These are phyloP conservation scores for Clarkia xantiana DNA, from an alignment of 345 rosid genomes.

Conservation along the genomic window DNA sequence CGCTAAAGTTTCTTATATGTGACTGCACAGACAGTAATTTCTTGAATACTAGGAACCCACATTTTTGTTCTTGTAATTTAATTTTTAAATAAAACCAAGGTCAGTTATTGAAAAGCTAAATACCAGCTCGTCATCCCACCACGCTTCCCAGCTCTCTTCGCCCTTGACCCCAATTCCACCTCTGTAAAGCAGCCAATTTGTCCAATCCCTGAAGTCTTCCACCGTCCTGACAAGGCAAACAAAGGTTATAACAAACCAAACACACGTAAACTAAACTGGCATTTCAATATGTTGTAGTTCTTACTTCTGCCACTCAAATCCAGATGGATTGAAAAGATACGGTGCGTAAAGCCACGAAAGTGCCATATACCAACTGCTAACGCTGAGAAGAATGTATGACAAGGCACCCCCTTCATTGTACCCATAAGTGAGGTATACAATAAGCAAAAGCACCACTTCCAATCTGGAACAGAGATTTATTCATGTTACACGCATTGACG, in stretches of 20 bases:
- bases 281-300: slow-evolving; percentile 9
- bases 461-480: slow-evolving; percentile 31
- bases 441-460: slow-evolving; percentile 71
- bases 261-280: neutral
- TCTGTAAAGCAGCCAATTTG: slow-evolving; percentile 95
- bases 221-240: slow-evolving; percentile 43
- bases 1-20: slow-evolving; percentile 69
- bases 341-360: slow-evolving; percentile 96
- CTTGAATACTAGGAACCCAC: neutral
- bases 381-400: slow-evolving; percentile 61
- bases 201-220: slow-evolving; percentile 97
- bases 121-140: slow-evolving; percentile 99
- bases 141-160: slow-evolving; percentile 98
- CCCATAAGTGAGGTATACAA: slow-evolving; percentile 78
- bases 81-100: neutral
- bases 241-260: slow-evolving; percentile 7
- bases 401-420: slow-evolving; percentile 61
- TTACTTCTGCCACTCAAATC: slow-evolving; percentile 99
- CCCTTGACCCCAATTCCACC: slow-evolving; percentile 99
- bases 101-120: neutral
- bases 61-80: too few species aligned
- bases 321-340: slow-evolving; percentile 90
- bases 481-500: too few species aligned
- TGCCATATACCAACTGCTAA: slow-evolving; percentile 98
- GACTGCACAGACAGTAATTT: slow-evolving; percentile 30